Percentiles rank a stretch among this genome's conserved stretches.
These are phyloP conservation scores for Nannizziopsis barbatae DNA, from an alignment of 2,329 filamentous ascomycete genomes.

Conservation along the genomic window DNA sequence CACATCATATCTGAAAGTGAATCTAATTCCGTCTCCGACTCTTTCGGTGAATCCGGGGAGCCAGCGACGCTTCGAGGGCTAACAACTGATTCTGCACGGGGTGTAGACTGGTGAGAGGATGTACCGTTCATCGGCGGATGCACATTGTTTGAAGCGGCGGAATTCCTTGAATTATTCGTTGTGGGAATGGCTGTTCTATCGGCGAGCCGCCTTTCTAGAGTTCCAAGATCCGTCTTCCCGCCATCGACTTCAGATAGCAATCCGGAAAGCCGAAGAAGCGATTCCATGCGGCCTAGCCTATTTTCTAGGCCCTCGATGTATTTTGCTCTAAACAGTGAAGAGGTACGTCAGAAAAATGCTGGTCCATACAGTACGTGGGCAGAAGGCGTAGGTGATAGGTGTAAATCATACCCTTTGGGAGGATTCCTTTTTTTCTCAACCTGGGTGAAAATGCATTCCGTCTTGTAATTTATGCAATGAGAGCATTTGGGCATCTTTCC, in stretches of 20 bases:
- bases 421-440: conserved; percentile 98
- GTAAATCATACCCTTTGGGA: conserved; percentile 68
- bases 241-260: conserved; percentile 76
- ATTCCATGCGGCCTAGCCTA: conserved; percentile 89
- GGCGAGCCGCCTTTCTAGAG: conserved; percentile 64
- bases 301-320: conserved; percentile 98
- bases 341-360: neutral
- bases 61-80: conserved; percentile 41
- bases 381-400: neutral
- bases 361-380: neutral
- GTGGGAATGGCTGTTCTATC: conserved; percentile 34
- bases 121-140: conserved; percentile 7
- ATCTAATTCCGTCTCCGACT: conserved; percentile 62
- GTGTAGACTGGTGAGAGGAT: conserved; percentile 36
- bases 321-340: conserved; percentile 55
- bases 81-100: conserved; percentile 36
- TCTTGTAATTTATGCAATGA: conserved; percentile 96
- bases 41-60: conserved; percentile 44
- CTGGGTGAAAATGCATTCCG: conserved; percentile 91
- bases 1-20: conserved; percentile 97
- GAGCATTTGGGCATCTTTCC: conserved; percentile 90
- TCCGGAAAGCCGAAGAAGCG: conserved; percentile 72
- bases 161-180: conserved; percentile 13
- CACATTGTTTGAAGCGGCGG: conserved; percentile 9
- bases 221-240: conserved; percentile 75